Evolutionary conservation across 306 rosid genomes (phyloP), one percentile per base, ranked within the genome.

Genomic region (Canavalia gladiata): DNA sequence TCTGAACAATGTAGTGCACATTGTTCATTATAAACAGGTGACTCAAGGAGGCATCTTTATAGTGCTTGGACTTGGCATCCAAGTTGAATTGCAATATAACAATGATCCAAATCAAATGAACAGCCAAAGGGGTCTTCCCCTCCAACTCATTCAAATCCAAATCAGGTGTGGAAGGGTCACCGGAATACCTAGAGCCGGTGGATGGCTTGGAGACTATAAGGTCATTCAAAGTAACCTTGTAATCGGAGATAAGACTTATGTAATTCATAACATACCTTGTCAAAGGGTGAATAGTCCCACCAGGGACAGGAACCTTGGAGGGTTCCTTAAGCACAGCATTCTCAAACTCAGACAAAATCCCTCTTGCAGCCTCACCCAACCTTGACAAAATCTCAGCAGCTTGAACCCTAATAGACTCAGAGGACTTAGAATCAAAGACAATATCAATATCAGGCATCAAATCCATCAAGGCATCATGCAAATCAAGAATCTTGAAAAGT

Each of bases 251-350:
- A 91, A 96, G 85, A 70, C 92, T 91, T 58, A 96, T 91, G 43
- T 96, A 96, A 77, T 96, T 96, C 99, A 96, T 96, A 11, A 96
- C 99, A 79, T 96, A 96, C 86, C 98, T 90, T 31, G 99, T 96
- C 90, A 96, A 55, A 12, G 99, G 99, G 65, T 96, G 99, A 85
- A 96, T 86, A 0, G 99, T 96, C 6, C 99, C 99, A 50, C 98
- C 98, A 0, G 97, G 96, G n/a, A 95, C 99, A 30, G 97, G 91
- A 29, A 90, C 94, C 94, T 64, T 86, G 30, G 97, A 96, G 34
- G 99, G 97, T 42, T 96, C 99, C 2, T 89, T 89, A 31, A 94
- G 89, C 75, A 96, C 97, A 4, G 99, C 98, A 78, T 91, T 94
- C 77, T 96, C 99, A 45, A 96, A 96, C 82, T 96, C 99, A 2